Base-by-base conservation (phyloP, 2,329 filamentous ascomycete genomes). In the Metarhizium album region DNA sequence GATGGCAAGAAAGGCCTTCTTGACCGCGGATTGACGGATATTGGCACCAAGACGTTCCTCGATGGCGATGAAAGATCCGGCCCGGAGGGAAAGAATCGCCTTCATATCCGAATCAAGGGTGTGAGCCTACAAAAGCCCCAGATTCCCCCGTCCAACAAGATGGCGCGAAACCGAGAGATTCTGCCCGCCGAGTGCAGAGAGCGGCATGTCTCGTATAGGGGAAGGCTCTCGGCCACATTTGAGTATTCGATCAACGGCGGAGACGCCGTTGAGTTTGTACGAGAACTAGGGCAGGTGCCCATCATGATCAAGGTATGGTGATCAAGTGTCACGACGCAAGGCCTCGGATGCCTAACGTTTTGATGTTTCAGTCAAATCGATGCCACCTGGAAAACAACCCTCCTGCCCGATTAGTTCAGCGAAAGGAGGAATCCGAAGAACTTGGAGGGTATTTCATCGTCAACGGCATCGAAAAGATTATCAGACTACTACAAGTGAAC, bases 401-500 rank as follows among this genome's bases (percentile, higher is more conserved):
- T 5, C 93, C 93, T 0, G 84, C 84, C 11, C 77, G 86, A 61
- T 77, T 98, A 16, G 89, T 97, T 29, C 77, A 86, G 56, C 82
- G 82, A 54, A 95, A 96, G 66, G 93, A 98, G 70, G 93, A 98
- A 68, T 87, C 90, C 0, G 93, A 98, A 68, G 93, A 98, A 68
- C 71, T 97, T 31, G 93, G 93, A 37, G 93, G 93, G 43, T 98
- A 97, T 68, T 98, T 97, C 64, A 83, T 98, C 61, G 87, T 98
- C 62, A 98, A 98, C 66, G 93, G 93, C 57, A 95, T 90, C 62
- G 93, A 98, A 68, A 97, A 96, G 73, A 81, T 97, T 52, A 90
- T 97, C 60, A 88, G 93, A 64, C 83, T 97, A 74, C 76, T 98
- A 55, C 84, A 95, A 56, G 80, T 97, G 55, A 89, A 90, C 64